Conservation (phyloP, 148 eudicot species). For the Beta vulgaris region DNA sequence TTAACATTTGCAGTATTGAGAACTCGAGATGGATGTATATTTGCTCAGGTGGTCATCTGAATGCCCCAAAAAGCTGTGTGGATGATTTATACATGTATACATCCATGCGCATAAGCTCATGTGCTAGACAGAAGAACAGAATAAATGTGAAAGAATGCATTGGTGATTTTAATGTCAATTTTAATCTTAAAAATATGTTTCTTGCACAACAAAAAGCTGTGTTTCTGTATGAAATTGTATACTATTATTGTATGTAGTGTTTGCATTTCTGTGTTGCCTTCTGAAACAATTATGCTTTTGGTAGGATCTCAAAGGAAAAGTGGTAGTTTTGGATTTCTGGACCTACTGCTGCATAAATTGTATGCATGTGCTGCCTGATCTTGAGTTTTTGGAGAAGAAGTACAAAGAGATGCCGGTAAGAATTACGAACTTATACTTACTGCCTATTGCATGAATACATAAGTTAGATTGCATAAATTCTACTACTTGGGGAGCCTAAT, state of each 20-base stretch:
- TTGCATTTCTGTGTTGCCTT: neutral
- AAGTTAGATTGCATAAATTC: neutral
- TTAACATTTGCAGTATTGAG: too few relatives aligned
- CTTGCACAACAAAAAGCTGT: neutral
- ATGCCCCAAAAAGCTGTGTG: neutral
- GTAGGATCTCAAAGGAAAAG: constrained; percentile 96
- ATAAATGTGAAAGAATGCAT: too few relatives aligned
- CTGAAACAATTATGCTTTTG: constrained; percentile 4
- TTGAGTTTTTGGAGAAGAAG: constrained; percentile 86
- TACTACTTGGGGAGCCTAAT: constrained; percentile 5
- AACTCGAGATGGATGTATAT: neutral
- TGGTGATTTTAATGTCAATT: too few relatives aligned
- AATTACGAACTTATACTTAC: constrained; percentile 21
- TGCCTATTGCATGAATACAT: constrained; percentile 3
- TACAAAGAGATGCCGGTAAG: constrained; percentile 88
- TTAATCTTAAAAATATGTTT: too few relatives aligned
- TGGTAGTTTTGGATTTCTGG: constrained; percentile 95
- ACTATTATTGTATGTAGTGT: neutral
- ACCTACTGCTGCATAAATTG: constrained; percentile 98
- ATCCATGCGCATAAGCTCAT: neutral
- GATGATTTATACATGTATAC: neutral
- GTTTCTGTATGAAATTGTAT: neutral
- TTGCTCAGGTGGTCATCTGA: neutral
- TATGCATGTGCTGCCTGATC: constrained; percentile 97
- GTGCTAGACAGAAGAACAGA: neutral